Base-by-base conservation (phyloP, 495 filamentous ascomycete genomes). In the Hypomontagnella monticulosa region DNA sequence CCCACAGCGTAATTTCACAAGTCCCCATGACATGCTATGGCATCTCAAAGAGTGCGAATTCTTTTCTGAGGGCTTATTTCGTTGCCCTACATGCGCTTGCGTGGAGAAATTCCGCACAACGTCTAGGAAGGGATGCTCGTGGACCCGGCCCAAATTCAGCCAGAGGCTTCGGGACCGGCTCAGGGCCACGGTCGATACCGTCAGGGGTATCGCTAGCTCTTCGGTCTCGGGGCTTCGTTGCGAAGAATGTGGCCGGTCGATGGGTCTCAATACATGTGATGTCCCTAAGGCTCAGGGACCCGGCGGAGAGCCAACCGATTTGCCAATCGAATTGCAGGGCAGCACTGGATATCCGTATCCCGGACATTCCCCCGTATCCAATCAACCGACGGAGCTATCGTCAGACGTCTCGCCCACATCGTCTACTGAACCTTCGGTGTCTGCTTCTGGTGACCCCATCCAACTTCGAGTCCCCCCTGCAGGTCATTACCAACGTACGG, bases 21-120 rank as follows among this genome's bases (percentile, higher is more conserved):
- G 34, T 1, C 10, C 37, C 0, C 30, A 59, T 18, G 18, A 47
- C 4, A 70, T 70, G 70, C 11, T 72, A 16, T 36, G 12, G 10
- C 70, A 72, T 38, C 47, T 72, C 1, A 67, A 70, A 18, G 8
- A 5, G 8, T 72, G 70, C 41, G 11, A 33, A 15, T 41, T 1
- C 4, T 59, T 67, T 37, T 4, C 34, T 3, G 12, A 67, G 12
- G 63, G 59, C 3, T 36, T 54, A 8, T 52, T 67, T 46, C 37
- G 15, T 1, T 67, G 62, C 15, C 66, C 66, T 27, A 37, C 8
- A 14, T 67, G 60, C 33, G 19, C 47, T 11, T 20, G 33, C 4
- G 9, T 27, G 1, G 52, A 65, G 32, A 23, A 38, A 7, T 69
- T 69, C 15, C 46, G 9, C 9, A 40, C 40, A 3, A 34, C 14